These are phyloP conservation scores for Penicillium janthinellum DNA, from an alignment of 2,329 filamentous ascomycete genomes.

Conservation along the genomic window DNA sequence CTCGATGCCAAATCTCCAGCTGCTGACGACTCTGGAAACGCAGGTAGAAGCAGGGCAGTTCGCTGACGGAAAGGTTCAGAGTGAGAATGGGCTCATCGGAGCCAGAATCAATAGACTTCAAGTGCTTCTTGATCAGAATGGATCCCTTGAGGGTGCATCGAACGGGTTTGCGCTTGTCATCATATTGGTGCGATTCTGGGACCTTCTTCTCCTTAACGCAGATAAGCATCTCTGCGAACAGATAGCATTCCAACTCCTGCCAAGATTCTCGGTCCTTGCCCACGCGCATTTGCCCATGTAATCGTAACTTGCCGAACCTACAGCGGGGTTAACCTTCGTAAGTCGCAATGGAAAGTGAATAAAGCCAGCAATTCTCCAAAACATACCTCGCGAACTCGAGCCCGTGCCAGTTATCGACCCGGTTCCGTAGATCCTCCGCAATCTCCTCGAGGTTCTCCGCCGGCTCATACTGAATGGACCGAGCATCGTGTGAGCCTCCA, in stretches of 20 bases:
- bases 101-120: conserved; percentile 79
- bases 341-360: not conserved
- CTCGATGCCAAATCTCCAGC: conserved; percentile 87
- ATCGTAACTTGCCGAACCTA: conserved; percentile 85
- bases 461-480: conserved; percentile 72
- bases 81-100: conserved; percentile 82
- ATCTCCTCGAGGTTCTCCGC: conserved; percentile 78
- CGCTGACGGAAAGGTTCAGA: conserved; percentile 83
- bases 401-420: conserved; percentile 99
- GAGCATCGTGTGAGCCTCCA: conserved; percentile 50
- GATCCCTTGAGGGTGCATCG: conserved; percentile 94
- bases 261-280: conserved; percentile 95
- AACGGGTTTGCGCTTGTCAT: conserved; percentile 65
- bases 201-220: conserved; percentile 97
- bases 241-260: conserved; percentile 96
- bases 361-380: not conserved
- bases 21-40: conserved; percentile 78
- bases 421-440: conserved; percentile 77
- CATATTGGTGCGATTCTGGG: conserved; percentile 61
- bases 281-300: conserved; percentile 87
- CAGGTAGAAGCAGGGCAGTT: conserved; percentile 92
- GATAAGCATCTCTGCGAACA: conserved; percentile 98
- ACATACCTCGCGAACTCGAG: conserved; percentile 79
- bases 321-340: not conserved
- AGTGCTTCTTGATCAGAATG: conserved; percentile 96